Evolutionary conservation across 2,329 filamentous ascomycete species (phyloP).

Genomic region (Epicoccum sorghinum): DNA sequence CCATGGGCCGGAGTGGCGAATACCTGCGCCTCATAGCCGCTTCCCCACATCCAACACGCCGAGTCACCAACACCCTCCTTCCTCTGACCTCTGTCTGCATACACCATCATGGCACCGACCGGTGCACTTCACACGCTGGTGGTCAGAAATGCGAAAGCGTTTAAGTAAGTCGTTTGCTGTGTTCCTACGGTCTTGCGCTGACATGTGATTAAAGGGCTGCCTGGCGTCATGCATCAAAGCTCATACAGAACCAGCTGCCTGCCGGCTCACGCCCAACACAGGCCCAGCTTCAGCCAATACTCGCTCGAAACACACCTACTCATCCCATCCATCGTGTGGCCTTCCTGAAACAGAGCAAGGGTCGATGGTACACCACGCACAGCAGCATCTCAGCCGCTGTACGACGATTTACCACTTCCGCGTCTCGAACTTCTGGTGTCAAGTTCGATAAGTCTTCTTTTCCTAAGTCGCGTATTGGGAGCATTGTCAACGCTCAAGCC

Average conservation of each 20-base stretch:
- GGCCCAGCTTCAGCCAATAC: constrained; percentile 63
- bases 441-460: constrained; percentile 60
- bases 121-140: constrained; percentile 48
- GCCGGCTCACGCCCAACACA: constrained; percentile 51
- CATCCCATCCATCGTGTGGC: constrained; percentile 68
- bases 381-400: constrained; percentile 52
- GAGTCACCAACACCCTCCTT: constrained; percentile 14
- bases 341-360: constrained; percentile 67
- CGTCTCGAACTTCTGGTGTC: constrained; percentile 45
- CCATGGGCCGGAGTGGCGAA: constrained; percentile 23
- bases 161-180: constrained; percentile 39
- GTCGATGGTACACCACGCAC: constrained; percentile 67
- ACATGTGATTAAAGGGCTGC: constrained; percentile 48
- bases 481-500: constrained; percentile 67
- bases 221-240: constrained; percentile 55
- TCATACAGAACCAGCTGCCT: constrained; percentile 53
- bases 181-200: constrained; percentile 8
- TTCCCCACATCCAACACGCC: constrained; percentile 23
- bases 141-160: constrained; percentile 49
- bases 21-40: constrained; percentile 27
- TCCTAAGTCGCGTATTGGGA: constrained; percentile 62
- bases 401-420: constrained; percentile 60
- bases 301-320: constrained; percentile 61
- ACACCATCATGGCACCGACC: constrained; percentile 45
- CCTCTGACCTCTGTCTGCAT: constrained; percentile 23